Percentiles rank a stretch among this genome's conserved stretches.
These are phyloP conservation scores for Hirsutella thompsonii DNA, from an alignment of 2,329 filamentous ascomycete species.

Conservation along the genomic window DNA sequence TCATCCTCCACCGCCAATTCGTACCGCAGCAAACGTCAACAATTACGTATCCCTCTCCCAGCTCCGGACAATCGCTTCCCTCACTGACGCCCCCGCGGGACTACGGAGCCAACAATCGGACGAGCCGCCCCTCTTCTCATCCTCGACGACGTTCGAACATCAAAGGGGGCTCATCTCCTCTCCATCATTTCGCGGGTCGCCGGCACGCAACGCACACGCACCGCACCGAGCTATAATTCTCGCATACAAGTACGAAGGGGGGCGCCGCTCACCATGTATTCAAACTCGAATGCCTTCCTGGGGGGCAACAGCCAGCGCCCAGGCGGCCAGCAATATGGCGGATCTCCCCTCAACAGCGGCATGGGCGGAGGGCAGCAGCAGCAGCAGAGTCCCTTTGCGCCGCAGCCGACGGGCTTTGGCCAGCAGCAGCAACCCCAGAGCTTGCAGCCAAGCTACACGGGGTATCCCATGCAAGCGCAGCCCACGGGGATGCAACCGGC, in stretches of 20 bases:
- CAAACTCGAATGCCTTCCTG: constrained; percentile 74
- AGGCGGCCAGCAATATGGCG: constrained; percentile 38
- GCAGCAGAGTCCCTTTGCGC: constrained; percentile 42
- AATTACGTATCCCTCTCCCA: not conserved
- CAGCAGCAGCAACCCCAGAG: constrained; percentile 27
- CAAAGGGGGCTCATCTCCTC: not conserved
- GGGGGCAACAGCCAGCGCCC: constrained; percentile 66
- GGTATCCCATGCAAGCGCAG: constrained; percentile 40
- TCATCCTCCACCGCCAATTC: constrained; percentile 2
- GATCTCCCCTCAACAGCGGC: constrained; percentile 33
- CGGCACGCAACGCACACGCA: too few species aligned
- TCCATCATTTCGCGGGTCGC: too few species aligned
- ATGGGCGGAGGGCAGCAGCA: constrained; percentile 31
- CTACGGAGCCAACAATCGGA: not conserved
- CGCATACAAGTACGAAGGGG: not conserved
- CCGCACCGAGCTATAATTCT: not conserved
- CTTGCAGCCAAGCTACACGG: constrained; percentile 46
- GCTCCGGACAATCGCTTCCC: not conserved
- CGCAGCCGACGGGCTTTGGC: constrained; percentile 48
- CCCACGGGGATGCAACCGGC: constrained; percentile 37
- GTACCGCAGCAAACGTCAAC: not conserved
- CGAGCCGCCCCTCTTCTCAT: not conserved
- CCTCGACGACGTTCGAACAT: not conserved
- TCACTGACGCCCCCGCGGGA: not conserved
- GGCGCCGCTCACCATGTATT: constrained; percentile 57